Evolutionary conservation across 2,329 filamentous ascomycete species (phyloP).

Genomic region (Pseudogymnoascus sp.): DNA sequence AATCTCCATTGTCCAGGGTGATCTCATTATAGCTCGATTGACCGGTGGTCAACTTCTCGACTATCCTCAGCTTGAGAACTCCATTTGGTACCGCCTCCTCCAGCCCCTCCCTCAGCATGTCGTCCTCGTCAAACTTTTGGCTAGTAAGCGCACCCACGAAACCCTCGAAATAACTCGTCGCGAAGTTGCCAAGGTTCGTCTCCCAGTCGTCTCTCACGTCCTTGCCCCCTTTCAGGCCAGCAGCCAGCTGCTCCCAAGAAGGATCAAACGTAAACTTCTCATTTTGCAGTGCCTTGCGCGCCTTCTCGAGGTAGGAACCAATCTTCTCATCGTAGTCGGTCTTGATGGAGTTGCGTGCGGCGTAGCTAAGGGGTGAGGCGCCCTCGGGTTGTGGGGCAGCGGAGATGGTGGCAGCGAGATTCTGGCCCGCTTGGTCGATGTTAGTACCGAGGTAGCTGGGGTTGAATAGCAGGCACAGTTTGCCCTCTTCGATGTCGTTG

Average conservation of each 20-base stretch:
- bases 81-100: slow-evolving; percentile 16
- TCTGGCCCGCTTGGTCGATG: slow-evolving; percentile 29
- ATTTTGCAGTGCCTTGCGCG: slow-evolving; percentile 30
- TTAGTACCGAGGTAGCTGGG: slow-evolving; percentile 38
- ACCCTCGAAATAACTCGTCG: slow-evolving; percentile 37
- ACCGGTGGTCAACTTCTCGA: slow-evolving; percentile 14
- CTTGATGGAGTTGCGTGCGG: slow-evolving; percentile 36
- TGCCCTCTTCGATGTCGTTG: slow-evolving; percentile 35
- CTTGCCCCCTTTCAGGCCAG: slow-evolving; percentile 31
- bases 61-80: slow-evolving; percentile 15
- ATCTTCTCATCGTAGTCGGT: slow-evolving; percentile 38
- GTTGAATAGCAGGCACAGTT: slow-evolving; percentile 42
- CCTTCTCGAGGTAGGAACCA: slow-evolving; percentile 32
- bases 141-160: slow-evolving; percentile 35
- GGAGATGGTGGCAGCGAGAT: slow-evolving; percentile 40
- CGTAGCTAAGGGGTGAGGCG: slow-evolving; percentile 32
- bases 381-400: slow-evolving; percentile 29
- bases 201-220: slow-evolving; percentile 36
- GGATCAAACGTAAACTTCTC: slow-evolving; percentile 38
- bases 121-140: slow-evolving; percentile 35
- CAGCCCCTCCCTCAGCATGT: slow-evolving; percentile 20
- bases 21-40: slow-evolving; percentile 29
- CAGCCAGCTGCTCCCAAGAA: slow-evolving; percentile 39
- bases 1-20: slow-evolving; percentile 39
- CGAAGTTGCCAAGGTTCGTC: slow-evolving; percentile 33